Base-by-base conservation (phyloP, 2,329 filamentous ascomycete genomes). In the Aspergillus bombycis region DNA sequence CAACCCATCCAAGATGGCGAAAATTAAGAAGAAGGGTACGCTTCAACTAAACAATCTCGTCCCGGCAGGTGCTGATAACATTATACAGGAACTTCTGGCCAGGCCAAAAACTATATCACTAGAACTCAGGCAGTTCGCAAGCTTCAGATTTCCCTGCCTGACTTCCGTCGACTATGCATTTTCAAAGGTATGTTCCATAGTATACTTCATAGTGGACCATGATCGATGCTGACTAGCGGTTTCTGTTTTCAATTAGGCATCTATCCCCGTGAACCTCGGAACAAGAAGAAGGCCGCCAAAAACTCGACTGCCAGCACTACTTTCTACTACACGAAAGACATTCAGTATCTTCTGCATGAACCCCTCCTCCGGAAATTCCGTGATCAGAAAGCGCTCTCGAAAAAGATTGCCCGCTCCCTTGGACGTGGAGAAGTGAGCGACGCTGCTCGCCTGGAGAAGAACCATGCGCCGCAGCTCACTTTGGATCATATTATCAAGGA, bases 31-130 rank as follows among this genome's bases (percentile, higher is more conserved):
- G 86, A 97, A 94, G 84, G 94, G 88, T 87, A 79, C 70, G 75
- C 23, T 57, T 23, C 16, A 4, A 41, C 21, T 9, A 34, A 16
- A 19, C 28, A 28, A 4, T 28, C 45, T 26, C 48, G 8, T 61
- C 32, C 48, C 23, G n/a, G 38, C 19, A 38, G 48, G 45, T 30
- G 32, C 56, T 62, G 23, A 65, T 23, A 48, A 55, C 61, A 32
- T 43, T 32, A 64, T 45, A 57, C 70, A 90, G 88, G 94, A 77
- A 89, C 91, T 78, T 86, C 94, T 77, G 95, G 95, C 79, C 91
- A 93, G 79, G 93, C 94, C 83, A 97, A 95, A 83, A 99, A 99
- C 86, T 99, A 94, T 84, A 93, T 99, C 73, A 99, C 95, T 62
- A 88, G 95, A 79, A 97, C 94, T 48, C 93, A 97, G 83, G 95